Evolutionary conservation across 768 basidiomycete genomes (phyloP).

Genomic region (Phanerochaete sordida): DNA sequence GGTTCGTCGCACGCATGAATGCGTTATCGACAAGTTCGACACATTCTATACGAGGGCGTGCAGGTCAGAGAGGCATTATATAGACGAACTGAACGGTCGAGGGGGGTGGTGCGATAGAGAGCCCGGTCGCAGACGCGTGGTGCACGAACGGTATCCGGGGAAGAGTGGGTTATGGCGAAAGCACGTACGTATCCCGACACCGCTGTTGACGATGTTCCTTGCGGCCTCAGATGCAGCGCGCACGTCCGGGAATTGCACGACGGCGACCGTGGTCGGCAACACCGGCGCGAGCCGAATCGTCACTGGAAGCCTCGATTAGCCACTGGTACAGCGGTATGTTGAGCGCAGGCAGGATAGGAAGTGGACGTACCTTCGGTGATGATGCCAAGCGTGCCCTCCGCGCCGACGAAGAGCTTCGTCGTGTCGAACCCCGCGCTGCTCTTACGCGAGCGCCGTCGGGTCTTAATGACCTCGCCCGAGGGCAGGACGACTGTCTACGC

Average conservation of each 20-base stretch:
- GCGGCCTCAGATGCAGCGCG: conserved; percentile 77
- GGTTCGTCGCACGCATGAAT: conserved; percentile 16
- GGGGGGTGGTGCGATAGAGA: too few species aligned
- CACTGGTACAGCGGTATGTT: too few species aligned
- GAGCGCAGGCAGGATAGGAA: too few species aligned
- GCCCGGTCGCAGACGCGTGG: too few species aligned
- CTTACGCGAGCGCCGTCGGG: conserved; percentile 73
- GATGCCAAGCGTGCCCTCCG: conserved; percentile 86
- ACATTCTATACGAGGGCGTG: conserved; percentile 81
- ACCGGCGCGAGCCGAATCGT: conserved; percentile 80
- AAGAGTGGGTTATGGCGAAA: too few species aligned
- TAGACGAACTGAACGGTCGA: too few species aligned
- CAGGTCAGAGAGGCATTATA: too few species aligned
- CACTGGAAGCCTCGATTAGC: conserved; percentile 51
- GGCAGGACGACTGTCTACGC: conserved; percentile 79
- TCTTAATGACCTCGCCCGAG: conserved; percentile 83
- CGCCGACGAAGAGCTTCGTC: conserved; percentile 87
- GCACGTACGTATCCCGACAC: conserved; percentile 19
- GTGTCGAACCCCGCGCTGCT: conserved; percentile 86
- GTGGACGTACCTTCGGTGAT: conserved; percentile 89
- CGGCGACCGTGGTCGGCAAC: conserved; percentile 80
- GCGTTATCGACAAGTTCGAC: conserved; percentile 73
- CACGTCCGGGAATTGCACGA: conserved; percentile 84
- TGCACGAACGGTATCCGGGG: too few species aligned
- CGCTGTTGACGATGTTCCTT: conserved; percentile 59